These are phyloP conservation scores for Trichoderma asperellum DNA, from an alignment of 2,329 filamentous ascomycete genomes.

Conservation along the genomic window DNA sequence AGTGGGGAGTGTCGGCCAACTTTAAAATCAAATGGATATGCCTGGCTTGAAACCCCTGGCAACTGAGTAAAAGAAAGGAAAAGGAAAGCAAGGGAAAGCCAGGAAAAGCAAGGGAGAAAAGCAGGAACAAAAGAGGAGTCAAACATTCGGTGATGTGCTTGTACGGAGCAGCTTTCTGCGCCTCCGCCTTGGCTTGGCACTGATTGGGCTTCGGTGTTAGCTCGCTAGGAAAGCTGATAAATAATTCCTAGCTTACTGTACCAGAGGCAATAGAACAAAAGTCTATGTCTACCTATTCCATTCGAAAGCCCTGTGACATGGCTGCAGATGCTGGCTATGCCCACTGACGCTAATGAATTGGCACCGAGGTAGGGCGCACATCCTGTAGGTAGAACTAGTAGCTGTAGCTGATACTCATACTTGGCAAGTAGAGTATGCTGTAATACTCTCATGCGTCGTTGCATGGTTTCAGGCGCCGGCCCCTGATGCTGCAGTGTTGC, in stretches of 20 bases:
- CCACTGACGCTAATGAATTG: background rate
- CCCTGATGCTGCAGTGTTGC: background rate
- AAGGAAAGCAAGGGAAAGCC: background rate
- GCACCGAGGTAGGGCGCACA: background rate
- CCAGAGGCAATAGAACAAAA: background rate
- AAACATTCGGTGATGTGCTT: background rate
- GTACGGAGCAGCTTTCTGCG: background rate
- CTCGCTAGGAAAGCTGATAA: background rate
- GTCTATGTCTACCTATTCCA: background rate
- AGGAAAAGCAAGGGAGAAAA: background rate
- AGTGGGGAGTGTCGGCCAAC: slow-evolving; percentile 9
- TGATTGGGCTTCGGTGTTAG: background rate
- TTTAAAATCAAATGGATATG: background rate
- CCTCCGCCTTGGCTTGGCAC: background rate
- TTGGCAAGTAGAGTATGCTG: background rate
- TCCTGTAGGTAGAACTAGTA: too few species aligned
- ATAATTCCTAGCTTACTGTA: background rate
- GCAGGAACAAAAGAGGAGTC: background rate
- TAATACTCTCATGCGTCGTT: background rate
- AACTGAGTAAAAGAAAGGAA: background rate
- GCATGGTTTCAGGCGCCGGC: background rate
- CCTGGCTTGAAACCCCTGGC: background rate
- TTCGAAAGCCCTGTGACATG: background rate
- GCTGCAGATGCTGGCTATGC: background rate
- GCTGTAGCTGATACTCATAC: background rate